A percentile compares a stretch with the other conserved stretches of the same genome.
Evolutionary conservation across 2,329 filamentous ascomycete genomes (phyloP).

Genomic region (Fusarium nelsonii): DNA sequence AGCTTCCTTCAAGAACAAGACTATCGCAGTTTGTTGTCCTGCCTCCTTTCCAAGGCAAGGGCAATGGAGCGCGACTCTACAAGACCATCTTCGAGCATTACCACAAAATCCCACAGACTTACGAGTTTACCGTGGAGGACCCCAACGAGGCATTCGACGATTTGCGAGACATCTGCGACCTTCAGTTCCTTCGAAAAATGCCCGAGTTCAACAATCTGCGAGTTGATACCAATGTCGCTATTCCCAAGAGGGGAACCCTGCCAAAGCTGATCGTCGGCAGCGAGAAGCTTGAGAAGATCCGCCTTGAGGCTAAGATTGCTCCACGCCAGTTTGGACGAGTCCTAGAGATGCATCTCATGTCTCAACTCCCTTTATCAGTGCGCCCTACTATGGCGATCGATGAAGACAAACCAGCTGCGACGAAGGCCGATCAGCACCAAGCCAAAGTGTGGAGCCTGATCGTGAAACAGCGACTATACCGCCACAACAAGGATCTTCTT

Average conservation of each 20-base stretch:
- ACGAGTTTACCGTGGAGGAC: constrained; percentile 93
- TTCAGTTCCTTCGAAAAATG: constrained; percentile 71
- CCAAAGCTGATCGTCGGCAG: constrained; percentile 70
- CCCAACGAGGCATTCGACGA: constrained; percentile 89
- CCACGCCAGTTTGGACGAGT: constrained; percentile 81
- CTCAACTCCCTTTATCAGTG: constrained; percentile 66
- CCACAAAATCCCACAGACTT: constrained; percentile 73
- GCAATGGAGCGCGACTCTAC: constrained; percentile 85
- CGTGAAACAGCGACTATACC: constrained; percentile 81
- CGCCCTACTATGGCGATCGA: constrained; percentile 64
- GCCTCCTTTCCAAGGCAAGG: constrained; percentile 84
- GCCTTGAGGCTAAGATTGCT: constrained; percentile 75
- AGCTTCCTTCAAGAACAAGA: constrained; percentile 81
- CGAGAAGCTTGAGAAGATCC: constrained; percentile 67
- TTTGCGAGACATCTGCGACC: constrained; percentile 80
- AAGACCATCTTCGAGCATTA: constrained; percentile 80
- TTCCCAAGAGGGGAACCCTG: constrained; percentile 62
- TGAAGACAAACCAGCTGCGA: constrained; percentile 58
- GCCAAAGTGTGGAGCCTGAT: constrained; percentile 80
- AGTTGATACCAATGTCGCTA: constrained; percentile 64
- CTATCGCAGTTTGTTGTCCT: constrained; percentile 95
- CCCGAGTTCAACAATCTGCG: constrained; percentile 69
- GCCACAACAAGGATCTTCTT: constrained; percentile 78
- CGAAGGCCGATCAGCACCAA: constrained; percentile 69
- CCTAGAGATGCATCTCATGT: constrained; percentile 80